A percentile compares a stretch with the other conserved stretches of the same genome.
These are phyloP conservation scores for Glycine soja DNA, from an alignment of 306 rosid genomes.

Conservation along the genomic window DNA sequence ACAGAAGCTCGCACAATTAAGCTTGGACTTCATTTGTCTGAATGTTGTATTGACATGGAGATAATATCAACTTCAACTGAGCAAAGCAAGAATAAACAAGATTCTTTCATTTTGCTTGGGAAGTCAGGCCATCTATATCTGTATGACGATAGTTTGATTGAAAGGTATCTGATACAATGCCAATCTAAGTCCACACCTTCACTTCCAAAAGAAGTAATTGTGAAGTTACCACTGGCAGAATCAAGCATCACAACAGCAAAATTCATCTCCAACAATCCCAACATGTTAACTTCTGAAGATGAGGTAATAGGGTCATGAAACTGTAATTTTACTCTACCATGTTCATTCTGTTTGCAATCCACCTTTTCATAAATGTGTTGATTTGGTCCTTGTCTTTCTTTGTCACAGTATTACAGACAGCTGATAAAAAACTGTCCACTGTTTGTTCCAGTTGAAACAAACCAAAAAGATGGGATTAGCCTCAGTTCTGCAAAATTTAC, in stretches of 20 bases:
- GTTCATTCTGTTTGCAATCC: slow-evolving; percentile 18
- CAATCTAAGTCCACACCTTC: slow-evolving; percentile 77
- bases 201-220: slow-evolving; percentile 70
- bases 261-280: slow-evolving; percentile 64
- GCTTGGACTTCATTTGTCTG: slow-evolving; percentile 78
- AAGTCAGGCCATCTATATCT: slow-evolving; percentile 74
- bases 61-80: slow-evolving; percentile 70
- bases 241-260: slow-evolving; percentile 74
- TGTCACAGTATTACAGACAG: slow-evolving; percentile 66
- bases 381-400: slow-evolving; percentile 39
- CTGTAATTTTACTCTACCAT: not conserved
- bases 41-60: slow-evolving; percentile 80
- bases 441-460: slow-evolving; percentile 61
- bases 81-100: slow-evolving; percentile 77
- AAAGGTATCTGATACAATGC: slow-evolving; percentile 78
- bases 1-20: slow-evolving; percentile 82
- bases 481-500: slow-evolving; percentile 59
- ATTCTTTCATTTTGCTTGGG: slow-evolving; percentile 71
- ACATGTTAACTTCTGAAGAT: slow-evolving; percentile 53
- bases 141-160: slow-evolving; percentile 74
- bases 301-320: slow-evolving; percentile 60
- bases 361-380: slow-evolving; percentile 22
- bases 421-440: slow-evolving; percentile 66
- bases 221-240: slow-evolving; percentile 75
- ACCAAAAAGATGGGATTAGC: slow-evolving; percentile 60